Evolutionary conservation across 169 alveolate genomes (phyloP), one percentile per base, ranked within the genome.

Genomic region (Plasmodium fragile): DNA sequence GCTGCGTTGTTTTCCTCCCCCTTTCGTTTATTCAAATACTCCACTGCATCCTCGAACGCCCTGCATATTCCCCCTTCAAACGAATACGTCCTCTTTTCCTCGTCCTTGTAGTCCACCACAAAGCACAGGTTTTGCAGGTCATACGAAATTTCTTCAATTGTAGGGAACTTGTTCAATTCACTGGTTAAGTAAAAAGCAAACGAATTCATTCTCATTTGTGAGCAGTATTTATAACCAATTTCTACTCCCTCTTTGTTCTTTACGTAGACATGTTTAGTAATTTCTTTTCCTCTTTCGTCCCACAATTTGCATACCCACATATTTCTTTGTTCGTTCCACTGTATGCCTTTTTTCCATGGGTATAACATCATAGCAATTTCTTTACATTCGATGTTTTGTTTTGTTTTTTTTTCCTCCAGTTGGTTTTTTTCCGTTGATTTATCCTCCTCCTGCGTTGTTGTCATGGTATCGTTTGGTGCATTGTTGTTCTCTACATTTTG

Each of bases 291-390:
- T 6, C 73, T 43, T 28, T 43, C 73, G 72, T 91, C 81, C 94
- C 94, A 91, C 5, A 71, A 45, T 22, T 79, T 80, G 45, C 94
- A 91, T 39, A 53, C 71, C 94, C 94, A 91, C 83, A 80, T 91
- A 18, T 91, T 91, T 81, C 59, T 91, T n/a, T 16, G 25, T 8
- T 70, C 34, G 53, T 91, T 52, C 94, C 94, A 91, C 55, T 91
- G 80, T 45, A 91, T 91, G 8, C 92, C 92, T 91, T 81, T 81
- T 72, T 91, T 91, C 94, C 94, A 91, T 16, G 94, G 94, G 41
- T 59, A 32, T 25, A 91, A 81, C 65, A 18, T 70, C 7, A 70
- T 45, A 18, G 94, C 94, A 18, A 81, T 41, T 22, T 91, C 82
- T 53, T 91, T 81, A 8, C 72, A 80, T 22, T 91, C 94, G 43